Conservation (phyloP, 306 rosid genomes). For the Cucurbita maxima region DNA sequence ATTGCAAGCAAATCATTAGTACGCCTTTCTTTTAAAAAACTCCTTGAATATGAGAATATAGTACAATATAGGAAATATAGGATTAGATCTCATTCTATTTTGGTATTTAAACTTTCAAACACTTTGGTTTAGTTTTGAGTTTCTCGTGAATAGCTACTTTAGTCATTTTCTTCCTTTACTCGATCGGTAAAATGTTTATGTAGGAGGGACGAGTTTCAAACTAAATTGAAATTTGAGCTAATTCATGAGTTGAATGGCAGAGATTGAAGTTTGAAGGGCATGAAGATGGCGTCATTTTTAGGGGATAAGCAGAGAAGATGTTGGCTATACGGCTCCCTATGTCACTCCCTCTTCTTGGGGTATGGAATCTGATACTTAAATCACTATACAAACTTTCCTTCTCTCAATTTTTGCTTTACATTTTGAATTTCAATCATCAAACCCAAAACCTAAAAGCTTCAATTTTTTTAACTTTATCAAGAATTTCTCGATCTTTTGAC, state of each 20-base stretch:
- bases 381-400: no score
- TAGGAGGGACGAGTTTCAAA: no score
- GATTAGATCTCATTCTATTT: no score
- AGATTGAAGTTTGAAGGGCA: background rate
- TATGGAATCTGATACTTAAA: no score
- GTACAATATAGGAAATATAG: background rate
- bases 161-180: background rate
- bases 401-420: no score
- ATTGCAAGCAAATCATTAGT: background rate
- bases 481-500: no score
- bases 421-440: no score
- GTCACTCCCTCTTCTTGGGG: background rate
- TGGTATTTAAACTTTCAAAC: background rate
- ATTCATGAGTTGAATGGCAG: background rate
- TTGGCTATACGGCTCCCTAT: background rate
- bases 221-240: no score
- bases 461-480: no score
- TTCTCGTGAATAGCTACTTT: background rate
- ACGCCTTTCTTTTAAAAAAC: background rate
- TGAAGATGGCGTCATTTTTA: background rate
- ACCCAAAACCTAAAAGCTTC: no score
- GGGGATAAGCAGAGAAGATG: background rate
- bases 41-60: background rate
- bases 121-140: background rate
- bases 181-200: background rate